Evolutionary conservation across 768 basidiomycete species (phyloP), one percentile per base, ranked within the genome.

Genomic region (Kwoniella bestiolae): DNA sequence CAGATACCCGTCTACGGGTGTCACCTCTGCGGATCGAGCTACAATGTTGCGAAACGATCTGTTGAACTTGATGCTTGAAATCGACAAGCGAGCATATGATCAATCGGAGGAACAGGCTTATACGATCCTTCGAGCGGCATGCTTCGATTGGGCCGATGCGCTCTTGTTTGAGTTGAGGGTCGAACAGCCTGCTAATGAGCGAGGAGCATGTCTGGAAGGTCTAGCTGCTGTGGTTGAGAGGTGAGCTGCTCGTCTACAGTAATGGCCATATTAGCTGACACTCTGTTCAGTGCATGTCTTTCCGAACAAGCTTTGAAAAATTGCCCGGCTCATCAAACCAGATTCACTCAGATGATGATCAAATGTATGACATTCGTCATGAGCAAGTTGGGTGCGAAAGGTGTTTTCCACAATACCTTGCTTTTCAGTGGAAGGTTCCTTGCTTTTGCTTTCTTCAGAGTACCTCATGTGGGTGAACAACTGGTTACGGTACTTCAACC

Each of bases 361-460:
- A 62, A 59, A 47, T 66, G 82, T 16, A 75, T 83, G 68, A 71
- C 63, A 3, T 84, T 82, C 56, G 83, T 83, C 1, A 80, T 83
- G 71, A 77, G 78, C 31, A 83, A 84, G 70, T 76, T 84, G 0
- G 82, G 82, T 12, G 81, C 81, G 45, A 83, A 83, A 60, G 82
- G 82, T 51, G 82, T 84, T 25, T 84, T 83, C 72, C 82, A 83
- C 60, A 84, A 84, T 56, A 83, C 82, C 8, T 74, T 84, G 31
- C 69, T 82, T 23, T 84, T 84, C 68, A 79, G 82, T 7, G 83
- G 83, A 0, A 68, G 60, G 68, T 83, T 74, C 72, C 82, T 61
- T 78, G 83, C 83, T 0, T 81, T 83, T 61, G 82, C 83, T 5
- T 84, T 84, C 76, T 84, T 83, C 75, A 75, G 83, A 18, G 69